Percentiles rank a stretch among this genome's conserved stretches.
Evolutionary conservation across 208 protist species (phyloP).

Genomic region (Leishmania braziliensis): DNA sequence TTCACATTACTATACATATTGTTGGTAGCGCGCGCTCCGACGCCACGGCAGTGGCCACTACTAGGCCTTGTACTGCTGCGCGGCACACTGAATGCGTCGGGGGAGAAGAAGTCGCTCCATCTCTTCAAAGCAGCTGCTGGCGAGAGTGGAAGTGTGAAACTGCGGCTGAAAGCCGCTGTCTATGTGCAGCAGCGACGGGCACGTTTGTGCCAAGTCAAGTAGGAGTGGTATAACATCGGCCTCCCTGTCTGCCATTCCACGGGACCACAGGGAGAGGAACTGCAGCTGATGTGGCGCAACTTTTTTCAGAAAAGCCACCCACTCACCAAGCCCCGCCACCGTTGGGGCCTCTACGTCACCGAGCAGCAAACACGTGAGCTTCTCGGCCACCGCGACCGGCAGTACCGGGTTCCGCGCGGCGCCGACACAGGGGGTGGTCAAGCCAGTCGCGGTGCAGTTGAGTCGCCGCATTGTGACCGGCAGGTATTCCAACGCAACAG

Average conservation of each 20-base stretch:
- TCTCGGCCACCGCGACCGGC: slow-evolving; percentile 28
- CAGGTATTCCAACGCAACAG: slow-evolving; percentile 30
- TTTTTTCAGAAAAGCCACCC: slow-evolving; percentile 26
- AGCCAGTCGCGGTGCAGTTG: slow-evolving; percentile 43
- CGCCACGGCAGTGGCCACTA: not conserved
- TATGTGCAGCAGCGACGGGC: slow-evolving; percentile 48
- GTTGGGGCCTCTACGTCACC: slow-evolving; percentile 50
- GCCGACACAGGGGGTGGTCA: slow-evolving; percentile 29
- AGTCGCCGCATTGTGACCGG: slow-evolving; percentile 35
- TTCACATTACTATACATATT: slow-evolving; percentile 17
- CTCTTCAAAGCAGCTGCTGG: slow-evolving; percentile 42
- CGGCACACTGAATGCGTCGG: slow-evolving; percentile 32
- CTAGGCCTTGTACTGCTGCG: not conserved
- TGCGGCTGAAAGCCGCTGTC: slow-evolving; percentile 70
- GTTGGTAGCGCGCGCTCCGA: not conserved
- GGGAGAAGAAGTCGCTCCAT: slow-evolving; percentile 51
- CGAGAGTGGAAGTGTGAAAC: slow-evolving; percentile 45
- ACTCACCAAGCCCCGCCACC: slow-evolving; percentile 26
- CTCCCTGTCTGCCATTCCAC: slow-evolving; percentile 58
- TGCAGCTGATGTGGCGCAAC: slow-evolving; percentile 27
- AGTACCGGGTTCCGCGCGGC: slow-evolving; percentile 29
- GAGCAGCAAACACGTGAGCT: slow-evolving; percentile 48
- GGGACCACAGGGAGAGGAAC: slow-evolving; percentile 66
- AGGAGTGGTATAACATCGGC: slow-evolving; percentile 17
- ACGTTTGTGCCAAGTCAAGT: slow-evolving; percentile 30